Percentiles rank a stretch among this genome's conserved stretches.
phyloP scores from a whole-genome alignment of 176 grass and related monocot genomes.

The Melocanna baccifera region DNA sequence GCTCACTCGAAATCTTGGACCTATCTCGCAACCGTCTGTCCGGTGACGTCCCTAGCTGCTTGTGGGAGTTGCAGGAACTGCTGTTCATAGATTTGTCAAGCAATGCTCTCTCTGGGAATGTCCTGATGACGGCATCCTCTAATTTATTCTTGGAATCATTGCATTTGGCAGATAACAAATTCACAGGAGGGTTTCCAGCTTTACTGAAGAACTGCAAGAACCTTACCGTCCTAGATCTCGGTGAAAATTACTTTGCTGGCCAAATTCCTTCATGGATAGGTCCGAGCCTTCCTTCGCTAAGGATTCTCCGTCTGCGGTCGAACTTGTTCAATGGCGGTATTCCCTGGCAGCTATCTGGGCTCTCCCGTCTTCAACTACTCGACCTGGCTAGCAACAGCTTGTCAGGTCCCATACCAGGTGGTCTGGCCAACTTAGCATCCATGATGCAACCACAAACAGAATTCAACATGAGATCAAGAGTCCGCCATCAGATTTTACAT shows the following conservation, averaged over 20 bases:
- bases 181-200: constrained; percentile 31
- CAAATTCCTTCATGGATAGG: constrained; percentile 42
- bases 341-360: constrained; percentile 32
- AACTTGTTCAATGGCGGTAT: constrained; percentile 37
- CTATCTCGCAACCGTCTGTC: constrained; percentile 41
- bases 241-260: constrained; percentile 25
- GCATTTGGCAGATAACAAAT: constrained; percentile 27
- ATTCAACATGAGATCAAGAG: not conserved
- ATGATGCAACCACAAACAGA: constrained; percentile 39
- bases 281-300: constrained; percentile 11
- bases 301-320: constrained; percentile 34
- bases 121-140: not conserved
- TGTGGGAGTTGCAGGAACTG: constrained; percentile 24
- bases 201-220: constrained; percentile 21
- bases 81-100: constrained; percentile 16
- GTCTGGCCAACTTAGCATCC: constrained; percentile 6
- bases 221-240: constrained; percentile 39
- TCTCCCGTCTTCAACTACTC: constrained; percentile 38
- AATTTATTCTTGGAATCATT: constrained; percentile 27
- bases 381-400: constrained; percentile 41
- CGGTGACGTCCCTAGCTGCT: constrained; percentile 34
- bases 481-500: constrained; percentile 14
- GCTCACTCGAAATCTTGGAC: not conserved
- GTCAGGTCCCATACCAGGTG: constrained; percentile 7
- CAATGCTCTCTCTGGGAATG: constrained; percentile 31